Evolutionary conservation across 495 filamentous ascomycete genomes (phyloP).

Genomic region (Staphylotrichum tortipilum): DNA sequence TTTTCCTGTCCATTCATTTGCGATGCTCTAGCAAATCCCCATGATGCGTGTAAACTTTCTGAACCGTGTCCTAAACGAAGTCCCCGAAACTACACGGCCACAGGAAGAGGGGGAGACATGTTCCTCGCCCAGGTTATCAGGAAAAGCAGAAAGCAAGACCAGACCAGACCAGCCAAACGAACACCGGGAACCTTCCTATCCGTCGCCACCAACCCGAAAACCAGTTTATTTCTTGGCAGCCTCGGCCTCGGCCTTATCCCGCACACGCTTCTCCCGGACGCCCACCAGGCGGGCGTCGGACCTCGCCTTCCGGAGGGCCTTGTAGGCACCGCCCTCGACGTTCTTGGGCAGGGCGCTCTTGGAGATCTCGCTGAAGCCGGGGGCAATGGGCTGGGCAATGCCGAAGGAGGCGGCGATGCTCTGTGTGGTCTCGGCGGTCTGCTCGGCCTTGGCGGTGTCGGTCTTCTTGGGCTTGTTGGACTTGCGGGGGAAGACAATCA

Average conservation of each 20-base stretch:
- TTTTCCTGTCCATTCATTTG: slow-evolving; percentile 32
- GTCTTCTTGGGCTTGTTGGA: slow-evolving; percentile 81
- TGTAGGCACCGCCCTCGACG: slow-evolving; percentile 73
- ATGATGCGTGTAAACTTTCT: slow-evolving; percentile 28
- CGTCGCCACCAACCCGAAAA: slow-evolving; percentile 11
- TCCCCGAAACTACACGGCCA: slow-evolving; percentile 25
- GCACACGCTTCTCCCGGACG: slow-evolving; percentile 83
- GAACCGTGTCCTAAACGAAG: slow-evolving; percentile 21
- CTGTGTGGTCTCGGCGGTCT: slow-evolving; percentile 55
- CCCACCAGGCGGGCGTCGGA: slow-evolving; percentile 74
- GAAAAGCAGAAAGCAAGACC: slow-evolving; percentile 36
- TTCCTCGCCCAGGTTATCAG: slow-evolving; percentile 27
- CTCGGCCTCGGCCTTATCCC: slow-evolving; percentile 83
- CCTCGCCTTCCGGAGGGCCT: slow-evolving; percentile 74
- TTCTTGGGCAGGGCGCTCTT: slow-evolving; percentile 68
- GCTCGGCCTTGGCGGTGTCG: slow-evolving; percentile 84
- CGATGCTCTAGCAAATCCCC: slow-evolving; percentile 31
- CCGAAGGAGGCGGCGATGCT: slow-evolving; percentile 53
- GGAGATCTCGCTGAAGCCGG: slow-evolving; percentile 66
- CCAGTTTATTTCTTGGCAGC: slow-evolving; percentile 78
- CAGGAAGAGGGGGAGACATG: slow-evolving; percentile 12
- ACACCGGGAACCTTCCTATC: slow-evolving; percentile 29
- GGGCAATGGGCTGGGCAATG: slow-evolving; percentile 53
- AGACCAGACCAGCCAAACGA: slow-evolving; percentile 35
- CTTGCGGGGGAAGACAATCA: slow-evolving; percentile 97